These are phyloP conservation scores for Vitis cinerea DNA, from an alignment of 164 flowering plant species.

Conservation along the genomic window DNA sequence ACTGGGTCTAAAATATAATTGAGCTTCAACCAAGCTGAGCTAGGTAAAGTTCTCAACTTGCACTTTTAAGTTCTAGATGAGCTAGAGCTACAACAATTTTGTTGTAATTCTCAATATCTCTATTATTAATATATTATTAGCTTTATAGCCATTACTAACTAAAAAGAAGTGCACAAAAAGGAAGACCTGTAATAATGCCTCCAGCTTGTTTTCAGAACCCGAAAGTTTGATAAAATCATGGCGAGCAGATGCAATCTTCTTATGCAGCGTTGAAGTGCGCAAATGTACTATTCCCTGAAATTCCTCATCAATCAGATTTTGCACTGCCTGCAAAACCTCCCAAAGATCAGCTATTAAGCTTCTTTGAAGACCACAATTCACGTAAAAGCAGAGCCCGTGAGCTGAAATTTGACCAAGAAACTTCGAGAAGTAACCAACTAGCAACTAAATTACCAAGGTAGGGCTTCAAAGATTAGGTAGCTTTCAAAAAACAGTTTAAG, in stretches of 20 bases:
- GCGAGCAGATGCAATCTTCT: constrained; percentile 89
- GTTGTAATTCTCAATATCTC: too few relatives aligned
- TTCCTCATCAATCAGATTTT: constrained; percentile 87
- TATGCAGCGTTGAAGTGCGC: constrained; percentile 88
- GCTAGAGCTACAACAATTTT: too few relatives aligned
- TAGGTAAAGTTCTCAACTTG: too few relatives aligned
- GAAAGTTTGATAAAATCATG: constrained; percentile 94
- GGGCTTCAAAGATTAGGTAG: not conserved
- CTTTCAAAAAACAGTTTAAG: not conserved
- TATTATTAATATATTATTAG: too few relatives aligned
- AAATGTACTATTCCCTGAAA: constrained; percentile 83
- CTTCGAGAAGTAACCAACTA: not conserved
- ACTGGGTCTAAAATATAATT: too few relatives aligned
- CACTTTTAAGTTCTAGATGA: too few relatives aligned
- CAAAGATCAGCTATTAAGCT: not conserved
- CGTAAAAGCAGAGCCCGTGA: not conserved
- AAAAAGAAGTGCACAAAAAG: not conserved
- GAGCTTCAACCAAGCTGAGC: too few relatives aligned
- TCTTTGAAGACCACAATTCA: not conserved
- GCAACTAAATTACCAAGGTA: not conserved
- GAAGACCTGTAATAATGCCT: constrained; percentile 79
- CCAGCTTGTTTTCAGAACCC: constrained; percentile 93
- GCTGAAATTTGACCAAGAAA: not conserved
- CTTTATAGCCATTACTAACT: not conserved
- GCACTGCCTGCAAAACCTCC: constrained; percentile 70